Evolutionary conservation across 2,329 filamentous ascomycete genomes (phyloP).

Genomic region (Gyromitra esculenta): DNA sequence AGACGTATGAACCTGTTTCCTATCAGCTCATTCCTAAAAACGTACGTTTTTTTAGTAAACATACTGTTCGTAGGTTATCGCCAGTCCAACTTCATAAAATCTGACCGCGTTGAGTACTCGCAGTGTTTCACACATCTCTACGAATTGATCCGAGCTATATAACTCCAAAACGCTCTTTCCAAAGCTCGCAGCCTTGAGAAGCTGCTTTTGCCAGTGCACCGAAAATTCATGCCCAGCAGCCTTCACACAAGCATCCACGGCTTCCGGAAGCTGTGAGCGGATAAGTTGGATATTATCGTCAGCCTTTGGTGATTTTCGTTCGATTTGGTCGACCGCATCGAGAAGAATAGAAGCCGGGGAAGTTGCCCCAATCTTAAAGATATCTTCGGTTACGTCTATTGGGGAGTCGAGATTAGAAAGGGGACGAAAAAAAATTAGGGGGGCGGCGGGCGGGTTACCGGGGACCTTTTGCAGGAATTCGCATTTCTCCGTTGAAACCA

Average conservation of each 20-base stretch:
- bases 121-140: slow-evolving; percentile 95
- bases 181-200: slow-evolving; percentile 96
- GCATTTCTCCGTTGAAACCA: slow-evolving; percentile 93
- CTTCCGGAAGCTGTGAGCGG: slow-evolving; percentile 83
- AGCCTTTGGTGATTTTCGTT: slow-evolving; percentile 93
- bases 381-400: slow-evolving; percentile 79
- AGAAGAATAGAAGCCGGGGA: slow-evolving; percentile 91
- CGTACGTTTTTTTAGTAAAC: not conserved
- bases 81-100: slow-evolving; percentile 89
- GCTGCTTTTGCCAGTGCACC: slow-evolving; percentile 89
- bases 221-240: slow-evolving; percentile 93
- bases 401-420: slow-evolving; percentile 19
- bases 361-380: slow-evolving; percentile 87
- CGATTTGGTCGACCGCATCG: slow-evolving; percentile 89
- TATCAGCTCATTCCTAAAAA: not conserved
- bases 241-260: slow-evolving; percentile 91
- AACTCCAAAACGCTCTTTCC: slow-evolving; percentile 97
- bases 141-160: slow-evolving; percentile 98
- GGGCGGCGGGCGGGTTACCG: slow-evolving; percentile 59
- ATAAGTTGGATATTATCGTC: slow-evolving; percentile 98
- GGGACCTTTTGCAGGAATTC: slow-evolving; percentile 97
- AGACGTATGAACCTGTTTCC: slow-evolving; percentile 70
- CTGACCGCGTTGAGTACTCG: slow-evolving; percentile 92
- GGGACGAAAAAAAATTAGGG: slow-evolving; percentile 3
- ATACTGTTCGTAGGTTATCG: slow-evolving; percentile 92